Evolutionary conservation across 1,139 yeast genomes (phyloP), one percentile per base, ranked within the genome.

Genomic region (Arxiozyma bovina): DNA sequence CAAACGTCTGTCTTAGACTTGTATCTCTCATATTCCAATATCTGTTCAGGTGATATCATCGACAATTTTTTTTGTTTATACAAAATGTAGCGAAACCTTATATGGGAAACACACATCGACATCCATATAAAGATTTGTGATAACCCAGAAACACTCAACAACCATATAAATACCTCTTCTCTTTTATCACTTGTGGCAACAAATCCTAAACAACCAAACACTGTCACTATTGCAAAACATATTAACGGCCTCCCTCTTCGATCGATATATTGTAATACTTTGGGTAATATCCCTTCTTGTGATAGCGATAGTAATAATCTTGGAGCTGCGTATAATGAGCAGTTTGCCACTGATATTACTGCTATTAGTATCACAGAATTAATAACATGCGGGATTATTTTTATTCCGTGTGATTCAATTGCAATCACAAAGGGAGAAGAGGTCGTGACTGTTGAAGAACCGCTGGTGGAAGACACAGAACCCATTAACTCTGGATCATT

Each of bases 341-440:
- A 84, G 73, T 88, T 88, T 59, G 87, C 87, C 42, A 77, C 86
- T 21, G 86, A 81, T 56, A 81, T 65, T 52, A 84, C 86, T 15
- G 88, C 82, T 42, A 81, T 68, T 68, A 85, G 71, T 58, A 85
- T 82, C 49, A 84, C 85, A 11, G 85, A 86, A 63, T 85, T 85
- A 73, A 85, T 78, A 50, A 85, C 78, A 57, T 84, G 78, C 44
- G 87, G 86, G 30, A 85, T 78, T 38, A 81, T 86, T 50, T 71
- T 69, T 67, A 85, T 79, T 52, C 87, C 86, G 23, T 83, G 86
- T 54, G 76, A 73, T 55, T 75, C 74, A 55, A 85, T 79, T 38
- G 89, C 89, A 66, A 85, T 79, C 57, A 85, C 87, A 67, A 84
- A 83, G 30, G 91, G 93, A 47, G 87, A 81, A 56, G 42, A 27